These are phyloP conservation scores for Aspergillus avenaceus DNA, from an alignment of 495 filamentous ascomycete genomes.

Conservation along the genomic window DNA sequence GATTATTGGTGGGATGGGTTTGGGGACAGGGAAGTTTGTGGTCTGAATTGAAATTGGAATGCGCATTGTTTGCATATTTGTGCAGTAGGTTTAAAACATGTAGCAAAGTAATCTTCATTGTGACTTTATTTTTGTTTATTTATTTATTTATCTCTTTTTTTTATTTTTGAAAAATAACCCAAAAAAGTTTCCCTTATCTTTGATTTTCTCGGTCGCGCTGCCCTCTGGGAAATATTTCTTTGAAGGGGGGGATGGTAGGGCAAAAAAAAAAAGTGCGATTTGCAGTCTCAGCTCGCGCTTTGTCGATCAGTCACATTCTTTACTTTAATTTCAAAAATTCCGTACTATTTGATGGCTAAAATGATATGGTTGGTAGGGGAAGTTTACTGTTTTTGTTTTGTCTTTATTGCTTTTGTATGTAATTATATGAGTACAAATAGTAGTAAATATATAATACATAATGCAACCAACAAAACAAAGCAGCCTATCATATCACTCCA, in stretches of 20 bases:
- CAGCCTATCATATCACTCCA: background rate
- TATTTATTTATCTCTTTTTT: background rate
- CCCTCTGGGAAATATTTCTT: too few species aligned
- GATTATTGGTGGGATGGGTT: background rate
- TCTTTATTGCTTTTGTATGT: too few species aligned
- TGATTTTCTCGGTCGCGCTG: background rate
- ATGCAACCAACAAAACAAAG: background rate
- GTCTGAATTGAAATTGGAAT: background rate
- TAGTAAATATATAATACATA: too few species aligned
- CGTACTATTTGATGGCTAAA: background rate
- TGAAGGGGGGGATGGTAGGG: background rate
- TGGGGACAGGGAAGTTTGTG: background rate
- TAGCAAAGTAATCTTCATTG: slow-evolving; percentile 2
- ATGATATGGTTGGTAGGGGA: background rate
- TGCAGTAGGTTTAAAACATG: slow-evolving; percentile 1
- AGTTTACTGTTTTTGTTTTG: too few species aligned
- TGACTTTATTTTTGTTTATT: background rate
- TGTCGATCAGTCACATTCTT: slow-evolving; percentile 4
- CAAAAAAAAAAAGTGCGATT: background rate
- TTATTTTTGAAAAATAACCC: background rate
- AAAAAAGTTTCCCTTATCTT: background rate
- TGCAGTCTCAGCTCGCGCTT: background rate
- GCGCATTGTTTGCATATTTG: background rate
- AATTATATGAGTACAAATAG: too few species aligned
- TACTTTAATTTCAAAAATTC: background rate